Base-by-base conservation (phyloP, 2,329 filamentous ascomycete genomes). In the Diaporthe sp. region DNA sequence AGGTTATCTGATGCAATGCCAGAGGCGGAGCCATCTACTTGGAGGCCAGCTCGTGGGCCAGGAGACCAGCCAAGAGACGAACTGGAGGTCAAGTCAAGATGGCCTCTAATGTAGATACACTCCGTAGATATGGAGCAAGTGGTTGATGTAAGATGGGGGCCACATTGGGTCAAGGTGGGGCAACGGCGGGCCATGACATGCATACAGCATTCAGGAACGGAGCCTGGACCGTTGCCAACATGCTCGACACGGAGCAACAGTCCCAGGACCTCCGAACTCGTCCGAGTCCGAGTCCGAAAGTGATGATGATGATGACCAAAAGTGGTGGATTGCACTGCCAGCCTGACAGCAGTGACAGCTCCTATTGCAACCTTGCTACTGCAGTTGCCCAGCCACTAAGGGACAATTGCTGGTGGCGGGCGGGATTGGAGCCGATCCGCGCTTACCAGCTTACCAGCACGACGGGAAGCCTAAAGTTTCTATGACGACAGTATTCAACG, bases 201-300 rank as follows among this genome's bases (percentile, higher is more conserved):
- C 30, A 15, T 67, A n/a, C n/a, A n/a, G n/a, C n/a, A 3, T 35
- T 50, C 19, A 38, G 8, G 42, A 35, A 50, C 61, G 30, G 61
- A 13, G 30, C 28, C 61, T 52, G 30, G 13, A 28, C 61, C 45
- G 61, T 33, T 67, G 61, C 42, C 42, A 52, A 50, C 15, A 22
- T n/a, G 8, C 12, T 52, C 61, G 61, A 45, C 28, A 13, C 61
- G 45, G 61, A 67, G 45, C 61, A 67, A 67, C 42, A 38, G 19
- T 8, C 42, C 19, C 61, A 9, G 30, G 30, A 38, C 1, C 12
- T 19, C 45, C 33, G 28, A 5, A 28, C 9, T 10, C 33, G 28
- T 38, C 64, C 64, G 22, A 67, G 45, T 67, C 64, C 64, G 64
- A 67, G 64, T 52, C 64, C 64, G 64, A 67, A 35, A 52, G 45